phyloP scores from a whole-genome alignment of 2,329 filamentous ascomycete genomes.

The Penicillium sp. region DNA sequence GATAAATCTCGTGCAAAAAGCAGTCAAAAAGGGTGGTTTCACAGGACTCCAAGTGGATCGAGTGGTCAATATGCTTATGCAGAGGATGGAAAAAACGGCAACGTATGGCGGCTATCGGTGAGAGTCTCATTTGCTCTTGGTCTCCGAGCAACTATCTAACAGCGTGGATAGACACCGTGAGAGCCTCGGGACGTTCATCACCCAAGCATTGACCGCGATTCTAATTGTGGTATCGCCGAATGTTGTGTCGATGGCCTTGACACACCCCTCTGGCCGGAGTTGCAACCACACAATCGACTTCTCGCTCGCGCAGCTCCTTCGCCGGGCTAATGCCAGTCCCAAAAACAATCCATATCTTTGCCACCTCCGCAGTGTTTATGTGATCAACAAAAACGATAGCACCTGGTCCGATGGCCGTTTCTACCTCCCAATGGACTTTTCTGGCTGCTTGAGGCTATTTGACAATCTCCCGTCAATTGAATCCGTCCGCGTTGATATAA shows the following conservation, averaged over 20 bases:
- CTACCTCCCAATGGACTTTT: constrained; percentile 15
- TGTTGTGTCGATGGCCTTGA: constrained; percentile 16
- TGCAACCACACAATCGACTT: not conserved
- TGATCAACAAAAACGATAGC: constrained; percentile 5
- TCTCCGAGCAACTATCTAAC: not conserved
- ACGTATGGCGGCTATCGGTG: not conserved
- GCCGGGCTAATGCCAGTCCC: constrained; percentile 3
- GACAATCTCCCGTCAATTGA: constrained; percentile 23
- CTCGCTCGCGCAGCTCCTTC: constrained; percentile 17
- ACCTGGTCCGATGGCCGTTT: constrained; percentile 2
- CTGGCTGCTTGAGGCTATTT: constrained; percentile 11
- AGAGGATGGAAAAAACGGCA: constrained; percentile 5
- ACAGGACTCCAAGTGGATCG: not conserved
- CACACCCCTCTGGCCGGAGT: not conserved
- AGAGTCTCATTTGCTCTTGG: not conserved
- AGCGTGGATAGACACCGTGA: not conserved
- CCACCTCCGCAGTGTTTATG: constrained; percentile 16
- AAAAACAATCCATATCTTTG: constrained; percentile 12
- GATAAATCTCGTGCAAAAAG: constrained; percentile 9
- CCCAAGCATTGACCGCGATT: constrained; percentile 21
- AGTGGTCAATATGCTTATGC: constrained; percentile 24
- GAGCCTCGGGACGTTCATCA: constrained; percentile 6
- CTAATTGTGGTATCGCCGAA: constrained; percentile 24
- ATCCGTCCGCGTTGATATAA: constrained; percentile 14
- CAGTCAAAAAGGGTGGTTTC: constrained; percentile 18